Base-by-base conservation (phyloP, 305 asterid genomes). In the Euphrasia arctica region DNA sequence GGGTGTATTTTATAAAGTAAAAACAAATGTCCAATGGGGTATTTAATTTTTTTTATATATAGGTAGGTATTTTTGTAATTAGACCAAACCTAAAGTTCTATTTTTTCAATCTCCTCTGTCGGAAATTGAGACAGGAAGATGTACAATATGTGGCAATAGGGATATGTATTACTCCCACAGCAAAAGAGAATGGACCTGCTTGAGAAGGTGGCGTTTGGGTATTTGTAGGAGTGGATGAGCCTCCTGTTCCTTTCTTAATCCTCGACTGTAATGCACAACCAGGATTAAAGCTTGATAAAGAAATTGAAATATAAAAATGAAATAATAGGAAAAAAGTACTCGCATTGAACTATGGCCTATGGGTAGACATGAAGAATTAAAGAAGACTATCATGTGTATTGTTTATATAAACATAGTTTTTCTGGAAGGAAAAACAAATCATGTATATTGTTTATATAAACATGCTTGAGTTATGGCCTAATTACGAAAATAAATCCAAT, bases 161-260 rank as follows among this genome's bases (percentile, higher is more conserved):
- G 0, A 28, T 12, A 22, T 51, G 50, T 32, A 36, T 45, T 11
- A 52, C 4, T 28, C 2, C n/a, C 51, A 72, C 14, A 8, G 34
- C 45, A 34, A 57, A 60, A 71, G 69, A 69, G 54, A 69, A 62
- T 54, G 52, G 67, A 89, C 98, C 93, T 77, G 87, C 45, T 61
- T 72, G 80, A 71, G 87, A 68, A 69, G 80, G 72, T 54, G 74
- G 75, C 56, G 75, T 45, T 47, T 61, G 79, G 70, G 88, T 65
- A 75, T 47, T 70, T 57, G 85, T 66, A 75, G 88, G 80, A 54
- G 72, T 56, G 51, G 78, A 79, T 65, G 86, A 55, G 64, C 77
- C 79, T 69, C 83, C 96, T 13, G 76, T 54, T 73, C 90, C 96
- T 71, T 83, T 93, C 68, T 78, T 90, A 57, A 79, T 68, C 85